Conservation (phyloP, 1,284 basidiomycete species). For the Athelia psychrophila region DNA sequence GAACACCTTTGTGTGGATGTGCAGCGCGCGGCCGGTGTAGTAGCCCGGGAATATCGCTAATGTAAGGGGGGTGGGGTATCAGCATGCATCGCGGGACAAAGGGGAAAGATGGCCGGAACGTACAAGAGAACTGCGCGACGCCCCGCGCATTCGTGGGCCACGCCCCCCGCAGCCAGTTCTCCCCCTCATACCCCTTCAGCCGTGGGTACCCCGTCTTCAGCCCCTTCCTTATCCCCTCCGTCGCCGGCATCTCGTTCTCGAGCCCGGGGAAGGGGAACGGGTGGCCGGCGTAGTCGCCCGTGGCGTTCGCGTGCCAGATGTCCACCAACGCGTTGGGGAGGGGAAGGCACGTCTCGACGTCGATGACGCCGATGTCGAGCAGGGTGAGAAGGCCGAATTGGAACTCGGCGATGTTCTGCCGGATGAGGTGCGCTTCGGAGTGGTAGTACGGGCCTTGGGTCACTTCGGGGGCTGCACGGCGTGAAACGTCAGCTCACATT, state of each 20-base stretch:
- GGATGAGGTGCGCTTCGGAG: constrained; percentile 39
- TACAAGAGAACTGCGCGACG: constrained; percentile 60
- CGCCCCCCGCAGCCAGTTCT: constrained; percentile 63
- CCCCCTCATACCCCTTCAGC: constrained; percentile 27
- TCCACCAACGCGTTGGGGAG: constrained; percentile 68
- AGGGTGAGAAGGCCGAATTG: constrained; percentile 43
- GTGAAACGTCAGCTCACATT: background rate
- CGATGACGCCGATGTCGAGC: constrained; percentile 71
- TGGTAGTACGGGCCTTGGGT: constrained; percentile 53
- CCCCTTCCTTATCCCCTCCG: constrained; percentile 39
- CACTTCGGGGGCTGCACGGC: constrained; percentile 37
- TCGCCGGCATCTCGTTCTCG: constrained; percentile 38
- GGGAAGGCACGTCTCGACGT: constrained; percentile 71
- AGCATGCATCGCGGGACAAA: no score
- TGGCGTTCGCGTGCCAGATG: constrained; percentile 64
- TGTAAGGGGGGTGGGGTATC: background rate
- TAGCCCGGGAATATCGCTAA: constrained; percentile 70
- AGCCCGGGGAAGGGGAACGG: constrained; percentile 39
- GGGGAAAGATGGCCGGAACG: constrained; percentile 6
- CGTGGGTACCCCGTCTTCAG: constrained; percentile 40
- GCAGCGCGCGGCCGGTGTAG: constrained; percentile 51
- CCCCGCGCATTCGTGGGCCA: constrained; percentile 67
- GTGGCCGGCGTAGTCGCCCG: constrained; percentile 50
- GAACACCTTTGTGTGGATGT: constrained; percentile 53
- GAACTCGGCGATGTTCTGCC: constrained; percentile 48